phyloP scores from a whole-genome alignment of 768 basidiomycete species.

The Rhizopogon vesiculosus region DNA sequence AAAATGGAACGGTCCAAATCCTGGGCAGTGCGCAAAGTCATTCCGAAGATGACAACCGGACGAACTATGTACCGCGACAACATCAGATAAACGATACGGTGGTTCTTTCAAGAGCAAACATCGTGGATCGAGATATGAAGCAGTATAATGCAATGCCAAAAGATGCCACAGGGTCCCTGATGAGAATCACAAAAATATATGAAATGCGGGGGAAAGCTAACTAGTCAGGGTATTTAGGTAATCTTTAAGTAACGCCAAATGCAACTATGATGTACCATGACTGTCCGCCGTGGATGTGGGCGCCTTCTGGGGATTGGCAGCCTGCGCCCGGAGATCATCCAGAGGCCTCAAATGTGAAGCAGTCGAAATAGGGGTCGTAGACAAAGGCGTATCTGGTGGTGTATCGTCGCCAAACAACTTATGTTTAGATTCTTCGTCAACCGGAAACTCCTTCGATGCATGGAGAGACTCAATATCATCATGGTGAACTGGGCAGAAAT shows the following conservation, averaged over 20 bases:
- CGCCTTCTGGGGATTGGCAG: neutral
- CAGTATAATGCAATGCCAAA: neutral
- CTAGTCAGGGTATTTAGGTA: neutral
- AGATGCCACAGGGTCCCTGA: neutral
- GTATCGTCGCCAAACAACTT: slow-evolving; percentile 6
- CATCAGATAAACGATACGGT: neutral
- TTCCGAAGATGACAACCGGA: neutral
- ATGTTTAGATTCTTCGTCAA: slow-evolving; percentile 15
- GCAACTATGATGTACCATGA: neutral
- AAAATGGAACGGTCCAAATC: neutral
- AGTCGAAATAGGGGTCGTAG: neutral
- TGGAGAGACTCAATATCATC: slow-evolving; percentile 22
- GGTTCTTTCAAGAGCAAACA: neutral
- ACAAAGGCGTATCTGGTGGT: slow-evolving; percentile 10
- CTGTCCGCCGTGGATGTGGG: neutral
- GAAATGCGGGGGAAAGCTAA: neutral
- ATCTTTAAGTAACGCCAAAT: neutral
- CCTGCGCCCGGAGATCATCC: neutral
- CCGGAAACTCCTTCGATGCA: slow-evolving; percentile 17
- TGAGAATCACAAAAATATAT: neutral
- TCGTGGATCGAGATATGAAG: neutral
- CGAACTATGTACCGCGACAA: too few relatives aligned
- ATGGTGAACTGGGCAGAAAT: slow-evolving; percentile 35
- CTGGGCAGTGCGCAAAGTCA: neutral
- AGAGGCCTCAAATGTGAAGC: neutral